Percentiles rank a stretch among this genome's conserved stretches.
Conservation (phyloP, 2,329 filamentous ascomycete genomes). For the Parastagonospora nodorum region DNA sequence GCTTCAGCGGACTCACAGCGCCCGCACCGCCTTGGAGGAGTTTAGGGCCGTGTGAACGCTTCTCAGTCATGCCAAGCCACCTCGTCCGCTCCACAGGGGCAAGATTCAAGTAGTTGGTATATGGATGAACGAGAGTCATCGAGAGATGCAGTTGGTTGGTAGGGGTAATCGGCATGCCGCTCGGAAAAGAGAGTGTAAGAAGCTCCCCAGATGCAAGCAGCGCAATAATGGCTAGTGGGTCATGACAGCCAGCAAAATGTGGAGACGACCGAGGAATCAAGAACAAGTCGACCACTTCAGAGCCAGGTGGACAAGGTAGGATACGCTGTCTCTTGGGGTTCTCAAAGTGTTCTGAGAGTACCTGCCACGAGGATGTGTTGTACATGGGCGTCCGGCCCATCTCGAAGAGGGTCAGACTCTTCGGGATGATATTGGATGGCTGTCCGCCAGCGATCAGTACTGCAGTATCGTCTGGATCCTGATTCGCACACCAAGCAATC, state of each 20-base stretch:
- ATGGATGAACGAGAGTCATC: constrained; percentile 87
- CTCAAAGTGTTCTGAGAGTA: constrained; percentile 77
- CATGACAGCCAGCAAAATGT: constrained; percentile 84
- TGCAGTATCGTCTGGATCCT: constrained; percentile 90
- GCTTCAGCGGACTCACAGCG: constrained; percentile 69
- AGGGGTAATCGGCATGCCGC: constrained; percentile 85
- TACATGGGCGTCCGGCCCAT: constrained; percentile 88
- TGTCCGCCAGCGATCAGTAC: constrained; percentile 85
- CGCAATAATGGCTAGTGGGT: constrained; percentile 83
- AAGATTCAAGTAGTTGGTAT: constrained; percentile 75
- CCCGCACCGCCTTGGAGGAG: constrained; percentile 81
- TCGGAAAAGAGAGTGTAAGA: constrained; percentile 88
- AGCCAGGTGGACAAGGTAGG: constrained; percentile 76
- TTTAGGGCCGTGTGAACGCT: constrained; percentile 74
- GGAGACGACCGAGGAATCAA: constrained; percentile 82
- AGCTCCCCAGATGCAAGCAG: constrained; percentile 86
- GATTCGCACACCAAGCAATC: constrained; percentile 91
- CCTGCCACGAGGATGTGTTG: constrained; percentile 87
- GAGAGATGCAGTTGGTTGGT: constrained; percentile 92
- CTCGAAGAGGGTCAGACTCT: constrained; percentile 86
- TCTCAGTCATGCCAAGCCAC: constrained; percentile 92
- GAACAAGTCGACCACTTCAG: constrained; percentile 79
- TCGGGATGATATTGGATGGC: constrained; percentile 67
- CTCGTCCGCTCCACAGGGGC: constrained; percentile 74
- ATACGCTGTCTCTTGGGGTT: constrained; percentile 73